Percentiles rank a stretch among this genome's conserved stretches.
phyloP scores from a whole-genome alignment of 495 filamentous ascomycete genomes.

The Lophium mytilinum region DNA sequence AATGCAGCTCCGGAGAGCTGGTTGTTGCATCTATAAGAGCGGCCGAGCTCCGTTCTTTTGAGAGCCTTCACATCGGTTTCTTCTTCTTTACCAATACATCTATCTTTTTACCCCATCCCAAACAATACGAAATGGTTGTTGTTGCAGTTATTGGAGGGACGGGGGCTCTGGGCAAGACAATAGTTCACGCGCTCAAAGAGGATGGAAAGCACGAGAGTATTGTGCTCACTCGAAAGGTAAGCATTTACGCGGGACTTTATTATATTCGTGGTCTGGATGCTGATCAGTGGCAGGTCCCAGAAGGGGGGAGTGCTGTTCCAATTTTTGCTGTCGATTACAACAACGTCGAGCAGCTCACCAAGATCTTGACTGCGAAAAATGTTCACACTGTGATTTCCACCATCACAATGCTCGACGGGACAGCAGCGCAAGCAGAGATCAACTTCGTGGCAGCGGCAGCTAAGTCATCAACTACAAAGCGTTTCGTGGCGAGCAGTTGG shows the following conservation, averaged over 20 bases:
- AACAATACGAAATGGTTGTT: background rate
- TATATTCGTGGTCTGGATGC: background rate
- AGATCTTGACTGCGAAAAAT: background rate
- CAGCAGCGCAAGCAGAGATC: background rate
- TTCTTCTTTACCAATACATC: background rate
- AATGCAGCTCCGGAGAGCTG: background rate
- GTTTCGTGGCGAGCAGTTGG: constrained; percentile 4
- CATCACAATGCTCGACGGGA: constrained; percentile 4
- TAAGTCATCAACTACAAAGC: constrained; percentile 1
- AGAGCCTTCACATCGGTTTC: background rate
- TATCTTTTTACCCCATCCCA: background rate
- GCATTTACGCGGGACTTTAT: background rate
- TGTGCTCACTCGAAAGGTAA: constrained; percentile 3
- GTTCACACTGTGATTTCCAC: constrained; percentile 3
- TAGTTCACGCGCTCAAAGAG: background rate
- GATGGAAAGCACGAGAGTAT: background rate
- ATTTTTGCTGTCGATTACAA: constrained; percentile 1
- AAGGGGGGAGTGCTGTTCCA: background rate
- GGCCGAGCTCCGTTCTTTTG: background rate
- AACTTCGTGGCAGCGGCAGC: constrained; percentile 1
- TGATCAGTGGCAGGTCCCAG: background rate
- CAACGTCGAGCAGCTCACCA: constrained; percentile 6
- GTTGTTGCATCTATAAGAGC: background rate
- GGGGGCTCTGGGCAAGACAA: background rate
- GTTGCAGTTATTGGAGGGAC: constrained; percentile 6